phyloP scores from a whole-genome alignment of 1,284 basidiomycete genomes.

The Puccinia coronata region DNA sequence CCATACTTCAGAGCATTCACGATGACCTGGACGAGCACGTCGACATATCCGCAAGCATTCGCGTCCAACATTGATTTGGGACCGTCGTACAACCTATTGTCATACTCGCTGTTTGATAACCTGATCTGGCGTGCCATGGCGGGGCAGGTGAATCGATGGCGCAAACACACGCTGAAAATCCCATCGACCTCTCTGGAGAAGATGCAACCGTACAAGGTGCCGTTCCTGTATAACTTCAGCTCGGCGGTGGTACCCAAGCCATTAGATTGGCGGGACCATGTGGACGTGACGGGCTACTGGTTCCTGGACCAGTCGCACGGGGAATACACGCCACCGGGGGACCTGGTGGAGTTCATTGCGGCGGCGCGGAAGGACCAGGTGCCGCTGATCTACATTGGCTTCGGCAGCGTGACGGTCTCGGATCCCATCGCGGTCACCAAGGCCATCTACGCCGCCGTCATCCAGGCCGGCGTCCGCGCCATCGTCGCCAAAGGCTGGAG shows the following conservation, averaged over 20 bases:
- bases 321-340: slow-evolving; percentile 81
- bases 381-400: slow-evolving; percentile 96
- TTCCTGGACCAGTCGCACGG: slow-evolving; percentile 81
- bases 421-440: slow-evolving; percentile 42
- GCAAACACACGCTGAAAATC: slow-evolving; percentile 73
- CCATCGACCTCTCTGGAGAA: slow-evolving; percentile 76
- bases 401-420: slow-evolving; percentile 66
- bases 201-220: slow-evolving; percentile 51
- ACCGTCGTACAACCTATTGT: slow-evolving; percentile 60
- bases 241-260: slow-evolving; percentile 75
- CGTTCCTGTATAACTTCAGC: slow-evolving; percentile 57
- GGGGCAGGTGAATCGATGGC: slow-evolving; percentile 92
- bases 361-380: slow-evolving; percentile 71
- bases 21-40: slow-evolving; percentile 72
- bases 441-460: slow-evolving; percentile 53
- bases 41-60: slow-evolving; percentile 85
- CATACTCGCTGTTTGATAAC: slow-evolving; percentile 92
- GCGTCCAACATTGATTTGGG: slow-evolving; percentile 51
- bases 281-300: slow-evolving; percentile 84
- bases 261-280: slow-evolving; percentile 92
- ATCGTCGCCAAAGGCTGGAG: slow-evolving; percentile 58
- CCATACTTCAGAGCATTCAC: slow-evolving; percentile 82
- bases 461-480: slow-evolving; percentile 54
- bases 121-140: slow-evolving; percentile 66
- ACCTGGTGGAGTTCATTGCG: slow-evolving; percentile 78